phyloP scores from a whole-genome alignment of 108 stramenopile genomes.

The Stephanodiscus minutulus region DNA sequence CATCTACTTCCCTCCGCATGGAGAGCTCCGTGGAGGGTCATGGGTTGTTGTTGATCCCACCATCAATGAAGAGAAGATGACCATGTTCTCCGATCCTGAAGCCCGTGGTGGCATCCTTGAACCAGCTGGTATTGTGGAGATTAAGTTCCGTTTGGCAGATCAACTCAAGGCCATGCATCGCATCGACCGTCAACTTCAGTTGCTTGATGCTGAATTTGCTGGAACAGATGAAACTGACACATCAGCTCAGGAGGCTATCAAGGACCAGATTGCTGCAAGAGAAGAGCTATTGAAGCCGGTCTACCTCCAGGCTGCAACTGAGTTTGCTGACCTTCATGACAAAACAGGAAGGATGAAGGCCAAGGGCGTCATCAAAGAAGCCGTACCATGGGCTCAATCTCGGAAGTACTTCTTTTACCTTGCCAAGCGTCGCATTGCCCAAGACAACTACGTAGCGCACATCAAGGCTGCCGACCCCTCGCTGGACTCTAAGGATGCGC shows the following conservation, averaged over 20 bases:
- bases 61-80: constrained; percentile 97
- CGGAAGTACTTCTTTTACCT: constrained; percentile 96
- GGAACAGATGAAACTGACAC: constrained; percentile 69
- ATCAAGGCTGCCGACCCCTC: constrained; percentile 60
- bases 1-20: constrained; percentile 97
- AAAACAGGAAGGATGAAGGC: constrained; percentile 99
- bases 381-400: constrained; percentile 90
- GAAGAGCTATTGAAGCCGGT: constrained; percentile 92
- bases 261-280: constrained; percentile 86
- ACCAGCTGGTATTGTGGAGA: constrained; percentile 97
- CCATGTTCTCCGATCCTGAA: constrained; percentile 98
- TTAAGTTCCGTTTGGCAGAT: constrained; percentile 95
- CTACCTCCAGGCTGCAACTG: constrained; percentile 95
- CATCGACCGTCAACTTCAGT: constrained; percentile 81
- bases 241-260: constrained; percentile 63
- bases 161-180: constrained; percentile 89
- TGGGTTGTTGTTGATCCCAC: constrained; percentile 99
- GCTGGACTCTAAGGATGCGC: constrained; percentile 53
- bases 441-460: constrained; percentile 79
- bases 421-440: constrained; percentile 90
- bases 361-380: constrained; percentile 94
- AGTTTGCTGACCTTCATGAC: constrained; percentile 98
- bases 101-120: constrained; percentile 97
- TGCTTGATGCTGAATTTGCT: constrained; percentile 89
- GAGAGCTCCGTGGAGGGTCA: constrained; percentile 97